Conservation (phyloP, 1,284 basidiomycete species). For the Bjerkandera adusta region DNA sequence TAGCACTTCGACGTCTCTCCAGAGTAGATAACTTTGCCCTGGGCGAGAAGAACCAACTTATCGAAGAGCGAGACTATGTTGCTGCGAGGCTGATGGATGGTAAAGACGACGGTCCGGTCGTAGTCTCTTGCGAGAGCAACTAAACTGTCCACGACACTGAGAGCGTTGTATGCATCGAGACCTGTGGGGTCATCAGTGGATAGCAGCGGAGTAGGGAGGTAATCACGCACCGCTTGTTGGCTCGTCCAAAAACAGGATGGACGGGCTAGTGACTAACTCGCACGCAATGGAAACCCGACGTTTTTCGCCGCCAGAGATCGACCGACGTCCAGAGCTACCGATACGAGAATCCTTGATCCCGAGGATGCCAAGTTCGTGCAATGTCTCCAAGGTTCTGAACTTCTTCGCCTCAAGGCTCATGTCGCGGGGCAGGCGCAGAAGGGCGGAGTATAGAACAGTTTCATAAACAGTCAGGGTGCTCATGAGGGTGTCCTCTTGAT, state of each 20-base stretch:
- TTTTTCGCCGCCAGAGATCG: conserved; percentile 96
- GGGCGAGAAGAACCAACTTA: conserved; percentile 83
- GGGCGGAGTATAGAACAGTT: conserved; percentile 91
- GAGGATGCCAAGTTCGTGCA: conserved; percentile 93
- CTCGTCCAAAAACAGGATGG: conserved; percentile 94
- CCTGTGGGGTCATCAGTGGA: conserved; percentile 40
- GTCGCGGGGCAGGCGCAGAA: conserved; percentile 87
- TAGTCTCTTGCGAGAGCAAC: conserved; percentile 85
- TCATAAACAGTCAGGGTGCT: conserved; percentile 97
- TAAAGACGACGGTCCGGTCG: conserved; percentile 95
- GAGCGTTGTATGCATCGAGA: conserved; percentile 93
- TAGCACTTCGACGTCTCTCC: conserved; percentile 76
- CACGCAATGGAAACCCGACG: conserved; percentile 96
- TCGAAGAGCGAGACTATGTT: conserved; percentile 97
- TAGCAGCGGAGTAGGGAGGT: neutral
- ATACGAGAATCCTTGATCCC: conserved; percentile 90
- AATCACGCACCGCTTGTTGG: conserved; percentile 81
- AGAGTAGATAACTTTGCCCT: conserved; percentile 83
- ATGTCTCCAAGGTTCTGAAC: conserved; percentile 90
- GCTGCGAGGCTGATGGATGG: conserved; percentile 97
- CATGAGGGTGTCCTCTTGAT: conserved; percentile 98
- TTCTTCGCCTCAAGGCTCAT: conserved; percentile 96
- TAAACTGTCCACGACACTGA: conserved; percentile 90
- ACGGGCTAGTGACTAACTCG: conserved; percentile 94
- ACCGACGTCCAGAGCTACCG: conserved; percentile 79